Conservation (phyloP, 148 eudicot genomes). For the Diospyros lotus region DNA sequence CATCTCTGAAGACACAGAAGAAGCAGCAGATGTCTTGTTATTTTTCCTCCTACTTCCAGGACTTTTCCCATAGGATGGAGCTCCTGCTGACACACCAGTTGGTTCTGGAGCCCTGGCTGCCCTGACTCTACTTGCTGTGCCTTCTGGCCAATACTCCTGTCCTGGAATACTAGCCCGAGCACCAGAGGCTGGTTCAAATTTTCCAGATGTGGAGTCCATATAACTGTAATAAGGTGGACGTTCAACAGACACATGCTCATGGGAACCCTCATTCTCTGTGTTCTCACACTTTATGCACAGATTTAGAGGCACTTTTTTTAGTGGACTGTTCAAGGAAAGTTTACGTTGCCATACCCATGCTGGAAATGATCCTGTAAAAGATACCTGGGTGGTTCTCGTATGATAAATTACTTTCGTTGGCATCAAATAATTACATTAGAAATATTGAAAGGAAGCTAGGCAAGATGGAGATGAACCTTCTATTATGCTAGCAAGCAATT, state of each 20-base stretch:
- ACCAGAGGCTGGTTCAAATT: constrained; percentile 94
- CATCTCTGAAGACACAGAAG: constrained; percentile 43
- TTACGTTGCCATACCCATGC: constrained; percentile 29
- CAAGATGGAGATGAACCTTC: not conserved
- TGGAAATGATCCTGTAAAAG: constrained; percentile 44
- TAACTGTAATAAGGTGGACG: constrained; percentile 84
- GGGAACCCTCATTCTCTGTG: constrained; percentile 38
- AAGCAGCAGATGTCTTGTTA: constrained; percentile 46
- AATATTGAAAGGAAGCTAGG: constrained; percentile 2
- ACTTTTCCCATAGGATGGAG: constrained; percentile 74
- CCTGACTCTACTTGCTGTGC: constrained; percentile 78
- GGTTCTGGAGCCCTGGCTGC: constrained; percentile 94
- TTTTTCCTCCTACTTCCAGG: constrained; percentile 90
- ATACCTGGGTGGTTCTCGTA: constrained; percentile 34
- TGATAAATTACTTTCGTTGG: not conserved
- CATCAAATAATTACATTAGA: not conserved
- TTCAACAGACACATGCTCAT: constrained; percentile 63
- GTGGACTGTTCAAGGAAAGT: constrained; percentile 22
- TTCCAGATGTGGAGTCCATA: constrained; percentile 86
- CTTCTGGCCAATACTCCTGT: constrained; percentile 94
- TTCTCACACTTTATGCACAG: constrained; percentile 55
- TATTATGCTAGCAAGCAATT: not conserved
- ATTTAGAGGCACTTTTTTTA: constrained; percentile 32
- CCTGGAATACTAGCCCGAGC: constrained; percentile 98
- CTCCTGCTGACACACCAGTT: constrained; percentile 56